phyloP scores from a whole-genome alignment of 1,284 basidiomycete species.

The Leccinum solheimii region DNA sequence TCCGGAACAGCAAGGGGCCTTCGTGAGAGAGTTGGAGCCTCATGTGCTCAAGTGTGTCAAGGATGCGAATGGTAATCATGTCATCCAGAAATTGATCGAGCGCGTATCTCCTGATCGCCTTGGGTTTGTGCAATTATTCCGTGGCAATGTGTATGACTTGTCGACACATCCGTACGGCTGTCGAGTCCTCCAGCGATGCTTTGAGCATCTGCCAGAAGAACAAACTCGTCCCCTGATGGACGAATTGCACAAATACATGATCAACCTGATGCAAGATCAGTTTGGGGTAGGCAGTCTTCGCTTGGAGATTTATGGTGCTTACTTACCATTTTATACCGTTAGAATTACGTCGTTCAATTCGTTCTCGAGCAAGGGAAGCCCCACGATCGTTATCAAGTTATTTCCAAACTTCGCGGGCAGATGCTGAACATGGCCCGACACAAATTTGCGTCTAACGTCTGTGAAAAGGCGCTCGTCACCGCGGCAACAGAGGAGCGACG shows the following conservation, averaged over 20 bases:
- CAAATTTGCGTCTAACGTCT: conserved; percentile 97
- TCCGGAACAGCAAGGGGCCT: conserved; percentile 72
- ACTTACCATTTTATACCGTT: conserved; percentile 9
- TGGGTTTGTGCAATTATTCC: conserved; percentile 76
- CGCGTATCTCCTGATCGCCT: conserved; percentile 78
- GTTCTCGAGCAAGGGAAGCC: conserved; percentile 79
- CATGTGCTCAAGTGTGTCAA: conserved; percentile 87
- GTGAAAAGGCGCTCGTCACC: conserved; percentile 85
- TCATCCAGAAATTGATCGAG: conserved; percentile 85
- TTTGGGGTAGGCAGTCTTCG: conserved; percentile 66
- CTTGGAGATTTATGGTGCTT: background rate
- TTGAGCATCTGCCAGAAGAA: conserved; percentile 79
- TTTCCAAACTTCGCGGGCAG: conserved; percentile 75
- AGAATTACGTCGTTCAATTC: conserved; percentile 97
- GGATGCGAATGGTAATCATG: conserved; percentile 95
- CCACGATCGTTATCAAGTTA: conserved; percentile 70
- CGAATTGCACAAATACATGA: conserved; percentile 76
- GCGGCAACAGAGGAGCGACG: conserved; percentile 65
- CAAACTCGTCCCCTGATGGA: conserved; percentile 77
- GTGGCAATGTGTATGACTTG: conserved; percentile 81
- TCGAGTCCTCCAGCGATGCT: conserved; percentile 90
- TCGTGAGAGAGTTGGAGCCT: conserved; percentile 81
- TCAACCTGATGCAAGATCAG: conserved; percentile 81
- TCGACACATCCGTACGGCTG: conserved; percentile 94
- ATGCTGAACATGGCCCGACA: conserved; percentile 82